A percentile compares a stretch with the other conserved stretches of the same genome.
These are phyloP conservation scores for Trichoderma orchidacearum DNA, from an alignment of 495 filamentous ascomycete species.

Conservation along the genomic window DNA sequence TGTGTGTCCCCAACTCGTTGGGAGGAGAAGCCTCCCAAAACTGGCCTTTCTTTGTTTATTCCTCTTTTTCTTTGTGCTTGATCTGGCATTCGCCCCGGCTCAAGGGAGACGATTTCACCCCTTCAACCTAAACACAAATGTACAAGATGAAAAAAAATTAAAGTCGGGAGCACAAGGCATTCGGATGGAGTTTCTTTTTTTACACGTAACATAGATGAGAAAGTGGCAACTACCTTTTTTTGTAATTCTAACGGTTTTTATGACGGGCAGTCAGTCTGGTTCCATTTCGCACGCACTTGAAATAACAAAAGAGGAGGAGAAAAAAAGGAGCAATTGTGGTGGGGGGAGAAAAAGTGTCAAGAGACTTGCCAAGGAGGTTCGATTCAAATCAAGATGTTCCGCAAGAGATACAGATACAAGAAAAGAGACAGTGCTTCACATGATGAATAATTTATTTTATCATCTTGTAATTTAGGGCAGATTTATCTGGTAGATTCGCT, in stretches of 20 bases:
- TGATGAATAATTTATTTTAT: too few species aligned
- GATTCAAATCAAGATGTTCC: too few species aligned
- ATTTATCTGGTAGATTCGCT: too few species aligned
- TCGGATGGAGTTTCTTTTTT: background rate
- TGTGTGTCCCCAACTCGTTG: background rate
- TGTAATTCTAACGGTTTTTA: constrained; percentile 3
- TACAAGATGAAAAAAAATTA: background rate
- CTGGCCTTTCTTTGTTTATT: background rate
- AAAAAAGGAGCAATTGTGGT: background rate
- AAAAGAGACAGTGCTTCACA: too few species aligned
- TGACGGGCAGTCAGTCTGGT: background rate
- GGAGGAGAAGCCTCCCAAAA: background rate
- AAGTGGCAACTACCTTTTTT: constrained; percentile 2
- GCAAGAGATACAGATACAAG: too few species aligned
- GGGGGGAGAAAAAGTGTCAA: too few species aligned
- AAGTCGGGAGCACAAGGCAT: background rate
- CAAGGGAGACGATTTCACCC: background rate
- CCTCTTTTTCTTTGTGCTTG: background rate
- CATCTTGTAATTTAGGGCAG: too few species aligned
- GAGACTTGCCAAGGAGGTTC: too few species aligned
- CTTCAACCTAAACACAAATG: background rate
- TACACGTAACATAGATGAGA: background rate
- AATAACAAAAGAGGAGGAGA: background rate
- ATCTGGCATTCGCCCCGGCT: background rate
- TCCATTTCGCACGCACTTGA: too few species aligned